Evolutionary conservation across 2,329 filamentous ascomycete species (phyloP), one percentile per base, ranked within the genome.

Genomic region (Hymenoscyphus linearis): DNA sequence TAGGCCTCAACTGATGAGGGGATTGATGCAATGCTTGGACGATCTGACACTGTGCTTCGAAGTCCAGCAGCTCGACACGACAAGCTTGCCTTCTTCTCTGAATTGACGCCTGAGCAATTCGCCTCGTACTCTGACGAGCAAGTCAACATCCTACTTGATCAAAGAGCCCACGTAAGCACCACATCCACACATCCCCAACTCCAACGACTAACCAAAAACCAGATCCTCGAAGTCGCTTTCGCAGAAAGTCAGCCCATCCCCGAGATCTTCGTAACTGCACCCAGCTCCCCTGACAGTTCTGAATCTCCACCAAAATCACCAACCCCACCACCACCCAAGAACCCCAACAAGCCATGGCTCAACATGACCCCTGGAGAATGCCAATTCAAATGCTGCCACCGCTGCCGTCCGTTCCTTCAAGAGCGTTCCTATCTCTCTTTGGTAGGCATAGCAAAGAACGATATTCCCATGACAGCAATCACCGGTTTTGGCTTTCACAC

Each of bases 401-500:
- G 61, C 6, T 86, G 84, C 64, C 78, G 81, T 3, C 77, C 76
- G 4, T 71, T 70, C 0, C 76, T 73, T 27, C 69, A 72, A 25
- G 75, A 79, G 14, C 78, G 82, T 31, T 69, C 77, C 1, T 82
- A 74, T 62, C 70, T 85, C 25, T 81, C 79, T 65, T 72, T 86
- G 18, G 71, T 82, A 63, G 79, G 76, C 3, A 73, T 85, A 25
- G 69, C 74, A n/a, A 71, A 79, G 25, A 81, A 76, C 6, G 79
- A 84, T 55, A 72, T 84, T 3, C 77, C 78, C 0, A 75, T 81
- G 4, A 79, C 77, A 4, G 79, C 78, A 4, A 79, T 79, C 6
- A 73, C 76, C 1, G 83, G 81, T 1, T 85, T 78, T 65, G 79
- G 82, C 14, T 85, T 85, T 62, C 76, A 81, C 56, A 66, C 75